Evolutionary conservation across 768 basidiomycete species (phyloP), one percentile per base, ranked within the genome.

Genomic region (Mycena kentingensis): DNA sequence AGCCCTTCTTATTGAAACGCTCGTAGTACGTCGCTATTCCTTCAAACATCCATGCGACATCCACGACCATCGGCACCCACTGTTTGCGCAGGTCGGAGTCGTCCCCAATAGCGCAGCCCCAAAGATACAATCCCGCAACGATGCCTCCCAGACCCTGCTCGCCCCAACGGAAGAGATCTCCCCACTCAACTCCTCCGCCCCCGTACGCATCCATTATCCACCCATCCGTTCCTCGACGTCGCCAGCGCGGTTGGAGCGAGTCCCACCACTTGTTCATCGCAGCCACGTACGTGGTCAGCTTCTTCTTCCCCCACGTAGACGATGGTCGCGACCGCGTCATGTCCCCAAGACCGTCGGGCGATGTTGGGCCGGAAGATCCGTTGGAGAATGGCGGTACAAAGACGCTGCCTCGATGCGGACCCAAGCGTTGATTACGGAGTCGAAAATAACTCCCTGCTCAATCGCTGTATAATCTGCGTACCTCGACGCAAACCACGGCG

Each of bases 21-120:
- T 51, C 50, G n/a, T 51, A 51, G 19, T 51, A 45, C 16, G 29
- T 21, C n/a, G 42, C 50, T 42, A 51, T 44, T 35, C 50, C 50
- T 19, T 51, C 50, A 24, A 51, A 25, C 42, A 51, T 35, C 50
- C 50, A 51, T 8, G 21, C 24, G 6, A 51, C 42, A 32, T 45
- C 50, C 16, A 35, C 25, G 22, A 19, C 21, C 13, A 42, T 42
- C 27, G 32, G 12, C 27, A 25, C 19, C 50, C 50, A 51, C 4
- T 18, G 21, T 24, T 16, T 21, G 13, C 27, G 13, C 21, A 15
- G 11, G 16, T 39, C 19, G 24, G 19, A 15, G 28, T 43, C 21
- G 26, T 31, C 44, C 26, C 16, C 10, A 25, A 51, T 24, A 8
- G 39, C 3, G 18, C 3, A 31, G 16, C 49, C 49, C 49, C 49